A percentile compares a stretch with the other conserved stretches of the same genome.
These are phyloP conservation scores for Scleroderma citrinum DNA, from an alignment of 768 basidiomycete species.

Conservation along the genomic window DNA sequence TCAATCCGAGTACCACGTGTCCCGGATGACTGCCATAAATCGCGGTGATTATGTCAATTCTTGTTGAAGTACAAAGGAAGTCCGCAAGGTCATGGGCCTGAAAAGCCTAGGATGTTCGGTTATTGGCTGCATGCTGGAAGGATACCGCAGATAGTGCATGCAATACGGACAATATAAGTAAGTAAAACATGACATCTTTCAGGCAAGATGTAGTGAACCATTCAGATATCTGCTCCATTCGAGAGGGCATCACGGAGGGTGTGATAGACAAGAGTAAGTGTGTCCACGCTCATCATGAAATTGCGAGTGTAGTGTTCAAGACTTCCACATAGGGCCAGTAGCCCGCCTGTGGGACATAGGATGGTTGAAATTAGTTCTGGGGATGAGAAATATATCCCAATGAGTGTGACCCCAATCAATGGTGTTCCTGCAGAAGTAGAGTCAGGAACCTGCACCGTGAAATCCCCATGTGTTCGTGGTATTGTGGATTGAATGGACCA, in stretches of 20 bases:
- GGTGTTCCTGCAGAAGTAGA: constrained; percentile 23
- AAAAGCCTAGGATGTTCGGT: no score
- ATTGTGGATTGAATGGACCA: constrained; percentile 37
- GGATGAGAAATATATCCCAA: constrained; percentile 32
- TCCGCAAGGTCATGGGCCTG: no score
- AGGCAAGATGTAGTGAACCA: no score
- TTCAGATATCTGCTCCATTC: not conserved
- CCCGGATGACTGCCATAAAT: no score
- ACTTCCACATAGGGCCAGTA: constrained; percentile 25
- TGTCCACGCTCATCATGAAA: constrained; percentile 10
- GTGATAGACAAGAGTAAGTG: not conserved
- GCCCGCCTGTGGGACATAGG: constrained; percentile 24
- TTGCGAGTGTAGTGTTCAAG: constrained; percentile 26
- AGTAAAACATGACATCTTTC: no score
- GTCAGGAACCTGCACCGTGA: constrained; percentile 37
- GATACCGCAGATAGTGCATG: no score
- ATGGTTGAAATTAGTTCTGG: not conserved
- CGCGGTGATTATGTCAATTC: no score
- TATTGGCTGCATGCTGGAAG: no score
- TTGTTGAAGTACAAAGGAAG: no score
- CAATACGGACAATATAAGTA: no score
- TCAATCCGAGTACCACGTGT: no score
- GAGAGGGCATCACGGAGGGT: not conserved
- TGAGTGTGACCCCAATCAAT: constrained; percentile 31
- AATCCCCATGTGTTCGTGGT: constrained; percentile 36